These are phyloP conservation scores for Pulveroboletus sp. DNA, from an alignment of 768 basidiomycete genomes.

Conservation along the genomic window DNA sequence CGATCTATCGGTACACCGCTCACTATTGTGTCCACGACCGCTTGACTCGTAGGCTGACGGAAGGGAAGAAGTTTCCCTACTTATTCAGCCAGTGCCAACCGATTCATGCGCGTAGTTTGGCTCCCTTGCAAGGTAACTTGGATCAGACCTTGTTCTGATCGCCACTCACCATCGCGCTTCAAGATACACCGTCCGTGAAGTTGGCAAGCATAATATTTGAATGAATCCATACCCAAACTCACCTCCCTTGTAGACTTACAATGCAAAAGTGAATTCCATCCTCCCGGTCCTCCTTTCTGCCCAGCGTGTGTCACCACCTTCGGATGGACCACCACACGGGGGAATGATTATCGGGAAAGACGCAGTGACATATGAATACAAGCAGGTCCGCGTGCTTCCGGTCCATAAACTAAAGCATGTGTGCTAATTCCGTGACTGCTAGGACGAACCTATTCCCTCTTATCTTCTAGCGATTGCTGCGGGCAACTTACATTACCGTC, in stretches of 20 bases:
- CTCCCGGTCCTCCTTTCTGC: slow-evolving; percentile 87
- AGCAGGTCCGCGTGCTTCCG: slow-evolving; percentile 51
- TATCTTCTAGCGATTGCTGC: slow-evolving; percentile 91
- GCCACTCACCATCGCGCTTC: not conserved
- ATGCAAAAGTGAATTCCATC: slow-evolving; percentile 69
- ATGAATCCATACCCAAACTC: not conserved
- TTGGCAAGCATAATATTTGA: slow-evolving; percentile 44
- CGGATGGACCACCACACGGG: slow-evolving; percentile 63
- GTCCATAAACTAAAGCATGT: not conserved
- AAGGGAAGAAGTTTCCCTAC: slow-evolving; percentile 79
- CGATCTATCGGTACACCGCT: not conserved
- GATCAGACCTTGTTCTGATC: not conserved
- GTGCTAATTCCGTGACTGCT: not conserved
- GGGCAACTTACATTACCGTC: slow-evolving; percentile 72
- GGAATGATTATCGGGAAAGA: slow-evolving; percentile 75
- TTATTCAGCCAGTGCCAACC: slow-evolving; percentile 93
- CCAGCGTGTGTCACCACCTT: slow-evolving; percentile 68
- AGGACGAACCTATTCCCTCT: slow-evolving; percentile 83
- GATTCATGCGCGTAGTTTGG: slow-evolving; percentile 77
- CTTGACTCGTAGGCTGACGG: slow-evolving; percentile 58
- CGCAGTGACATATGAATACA: slow-evolving; percentile 66
- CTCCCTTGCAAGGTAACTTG: slow-evolving; percentile 67
- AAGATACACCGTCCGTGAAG: slow-evolving; percentile 86
- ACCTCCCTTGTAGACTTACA: slow-evolving; percentile 57
- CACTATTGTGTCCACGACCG: not conserved